Evolutionary conservation across 2,329 filamentous ascomycete genomes (phyloP), one percentile per base, ranked within the genome.

Genomic region (Dactylellina parvicollis): DNA sequence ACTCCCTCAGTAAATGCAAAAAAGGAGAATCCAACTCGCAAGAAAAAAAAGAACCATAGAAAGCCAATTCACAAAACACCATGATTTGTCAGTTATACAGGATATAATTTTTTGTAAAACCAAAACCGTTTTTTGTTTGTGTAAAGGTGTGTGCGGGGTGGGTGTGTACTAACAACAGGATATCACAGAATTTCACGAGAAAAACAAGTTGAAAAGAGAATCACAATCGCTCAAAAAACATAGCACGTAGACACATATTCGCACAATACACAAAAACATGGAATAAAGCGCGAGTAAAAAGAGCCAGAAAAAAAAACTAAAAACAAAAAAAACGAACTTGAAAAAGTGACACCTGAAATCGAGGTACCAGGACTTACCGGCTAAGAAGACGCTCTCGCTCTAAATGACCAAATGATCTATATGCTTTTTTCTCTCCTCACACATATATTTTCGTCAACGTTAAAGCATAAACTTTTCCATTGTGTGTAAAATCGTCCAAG

Each of bases 321-420:
- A 56, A 32, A 36, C 22, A 16, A 22, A 30, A 71, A 44, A 10
- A 50, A 40, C 38, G n/a, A 5, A 54, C 7, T 14, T 26, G 30
- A 22, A 38, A 14, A 38, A 42, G 16, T 20, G 22, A 26, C 24
- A 28, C 28, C 46, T 32, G 26, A 28, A 34, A 32, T 18, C 9
- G 28, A 47, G 32, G 34, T 36, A 22, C 50, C 40, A 49, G 4
- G 30, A 55, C 55, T 70, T 69, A 69, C 64, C 64, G 34, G 30
- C 49, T 50, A 47, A 65, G 20, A 56, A 65, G 44, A 67, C 42
- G 62, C 32, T 46, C 22, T 30, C 52, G 49, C 52, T 67, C n/a
- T n/a, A n/a, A n/a, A 67, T 49, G 62, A 52, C 42, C 47, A 49
- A 57, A 71, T 70, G 66, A 71, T 71, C 50, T 62, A 62, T 62